Evolutionary conservation across 768 basidiomycete species (phyloP).

Genomic region (Russula dissimulans): DNA sequence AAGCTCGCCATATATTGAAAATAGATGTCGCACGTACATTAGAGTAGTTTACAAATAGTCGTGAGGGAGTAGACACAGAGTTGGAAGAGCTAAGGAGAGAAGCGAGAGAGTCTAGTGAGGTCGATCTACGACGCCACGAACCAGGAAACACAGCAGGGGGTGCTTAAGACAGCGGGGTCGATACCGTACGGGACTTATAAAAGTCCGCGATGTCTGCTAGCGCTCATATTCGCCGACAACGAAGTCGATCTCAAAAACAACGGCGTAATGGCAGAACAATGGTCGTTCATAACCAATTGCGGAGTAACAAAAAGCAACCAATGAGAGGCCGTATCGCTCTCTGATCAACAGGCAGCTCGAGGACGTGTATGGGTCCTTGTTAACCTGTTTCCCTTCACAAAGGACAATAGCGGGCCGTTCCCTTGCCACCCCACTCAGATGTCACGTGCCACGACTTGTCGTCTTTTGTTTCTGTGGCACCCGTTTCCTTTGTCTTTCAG

Average conservation of each 20-base stretch:
- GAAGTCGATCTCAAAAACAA: neutral
- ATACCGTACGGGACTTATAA: slow-evolving; percentile 8
- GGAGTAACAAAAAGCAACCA: neutral
- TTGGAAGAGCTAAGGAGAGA: neutral
- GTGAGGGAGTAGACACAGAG: neutral
- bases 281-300: neutral
- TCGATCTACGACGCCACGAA: slow-evolving; percentile 17
- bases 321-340: neutral
- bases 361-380: slow-evolving; percentile 8
- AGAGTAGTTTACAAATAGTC: neutral
- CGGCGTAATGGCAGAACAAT: slow-evolving; percentile 2
- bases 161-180: neutral
- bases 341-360: neutral
- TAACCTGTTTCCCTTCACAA: neutral
- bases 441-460: too few relatives aligned
- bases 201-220: neutral
- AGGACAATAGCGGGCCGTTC: neutral
- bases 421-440: neutral
- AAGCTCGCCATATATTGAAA: neutral
- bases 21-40: neutral
- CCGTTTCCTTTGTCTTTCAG: too few relatives aligned
- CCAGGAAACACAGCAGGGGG: neutral
- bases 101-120: neutral
- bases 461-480: too few relatives aligned
- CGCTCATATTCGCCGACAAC: neutral